Conservation (phyloP, 139 green algal genomes). For the Trebouxia sp. region DNA sequence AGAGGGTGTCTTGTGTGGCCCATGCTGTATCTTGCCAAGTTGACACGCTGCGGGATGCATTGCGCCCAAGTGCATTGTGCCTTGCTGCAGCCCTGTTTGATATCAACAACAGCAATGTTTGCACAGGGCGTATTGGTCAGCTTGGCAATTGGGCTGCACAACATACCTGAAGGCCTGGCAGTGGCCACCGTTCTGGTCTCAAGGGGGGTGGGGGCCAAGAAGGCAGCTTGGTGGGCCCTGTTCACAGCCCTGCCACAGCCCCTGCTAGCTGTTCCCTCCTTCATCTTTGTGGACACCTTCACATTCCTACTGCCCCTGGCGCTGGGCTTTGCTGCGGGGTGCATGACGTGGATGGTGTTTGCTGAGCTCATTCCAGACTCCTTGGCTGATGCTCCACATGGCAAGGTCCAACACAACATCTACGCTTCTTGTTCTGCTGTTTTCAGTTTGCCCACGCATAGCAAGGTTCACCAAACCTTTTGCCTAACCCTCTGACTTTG, state of each 20-base stretch:
- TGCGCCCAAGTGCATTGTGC: too few relatives aligned
- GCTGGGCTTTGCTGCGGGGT: constrained; percentile 96
- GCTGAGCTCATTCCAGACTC: constrained; percentile 95
- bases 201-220: constrained; percentile 66
- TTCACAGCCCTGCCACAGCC: constrained; percentile 85
- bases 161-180: constrained; percentile 96
- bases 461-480: too few relatives aligned
- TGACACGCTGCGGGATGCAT: too few relatives aligned
- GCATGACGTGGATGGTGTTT: constrained; percentile 99
- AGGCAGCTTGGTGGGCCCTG: constrained; percentile 79
- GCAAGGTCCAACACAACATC: too few relatives aligned
- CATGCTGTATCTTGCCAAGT: too few relatives aligned
- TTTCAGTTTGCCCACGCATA: too few relatives aligned
- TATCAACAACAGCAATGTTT: too few relatives aligned
- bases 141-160: constrained; percentile 96
- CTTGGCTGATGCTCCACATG: constrained; percentile 55
- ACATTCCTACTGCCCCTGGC: constrained; percentile 82
- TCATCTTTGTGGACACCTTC: constrained; percentile 95
- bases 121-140: constrained; percentile 91
- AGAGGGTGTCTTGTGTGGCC: too few relatives aligned
- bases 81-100: too few relatives aligned
- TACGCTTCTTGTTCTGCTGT: too few relatives aligned
- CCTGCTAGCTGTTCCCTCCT: constrained; percentile 90
- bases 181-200: constrained; percentile 90
- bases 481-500: too few relatives aligned